Evolutionary conservation across 495 filamentous ascomycete species (phyloP), one percentile per base, ranked within the genome.

Genomic region (Friedmanniomyces simplex): DNA sequence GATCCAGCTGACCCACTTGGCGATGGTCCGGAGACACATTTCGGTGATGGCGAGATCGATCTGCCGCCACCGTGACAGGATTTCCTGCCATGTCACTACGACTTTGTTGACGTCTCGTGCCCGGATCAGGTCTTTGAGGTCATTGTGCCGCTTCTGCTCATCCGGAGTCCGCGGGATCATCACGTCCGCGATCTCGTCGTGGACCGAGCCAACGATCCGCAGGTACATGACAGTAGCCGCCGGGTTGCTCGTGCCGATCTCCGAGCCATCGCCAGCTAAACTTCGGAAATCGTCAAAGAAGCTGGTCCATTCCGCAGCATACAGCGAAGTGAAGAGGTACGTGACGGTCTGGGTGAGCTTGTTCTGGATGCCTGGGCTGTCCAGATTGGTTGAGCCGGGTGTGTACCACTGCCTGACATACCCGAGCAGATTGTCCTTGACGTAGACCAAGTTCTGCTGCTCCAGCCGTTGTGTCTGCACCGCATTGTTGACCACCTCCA

Each of bases 1-100:
- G 58, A 91, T 91, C 93, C 93, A 99, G 76, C 87, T 89, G 47
- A 95, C 90, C 94, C 94, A 99, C 67, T 88, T 87, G 20, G 88
- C 89, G 48, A 97, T 82, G 13, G 88, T 82, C 71, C 84, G 89
- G 28, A 99, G 77, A 60, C 84, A 90, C 77, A 90, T 82, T 71
- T 96, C 89, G 21, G 93, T 77, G 57, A 97, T 77, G 21, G 65
- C 66, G 61, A 90, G 81, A 62, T 94, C 81, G 41, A 79, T 80
- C 55, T 83, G 82, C 56, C 77, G 79, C 82, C 91, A 97, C 62
- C 83, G 79, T 5, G 81, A 79, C 51, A 99, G 75, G 54, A 99
- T 86, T 64, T 95, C 87, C 65, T 90, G 86, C 93, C 93, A 97
- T 2, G 89, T 90, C 53, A 73, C 73, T 42, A 88, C 85, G 54